Conservation (phyloP, 441 rosid genomes). For the Syzygium malaccense region DNA sequence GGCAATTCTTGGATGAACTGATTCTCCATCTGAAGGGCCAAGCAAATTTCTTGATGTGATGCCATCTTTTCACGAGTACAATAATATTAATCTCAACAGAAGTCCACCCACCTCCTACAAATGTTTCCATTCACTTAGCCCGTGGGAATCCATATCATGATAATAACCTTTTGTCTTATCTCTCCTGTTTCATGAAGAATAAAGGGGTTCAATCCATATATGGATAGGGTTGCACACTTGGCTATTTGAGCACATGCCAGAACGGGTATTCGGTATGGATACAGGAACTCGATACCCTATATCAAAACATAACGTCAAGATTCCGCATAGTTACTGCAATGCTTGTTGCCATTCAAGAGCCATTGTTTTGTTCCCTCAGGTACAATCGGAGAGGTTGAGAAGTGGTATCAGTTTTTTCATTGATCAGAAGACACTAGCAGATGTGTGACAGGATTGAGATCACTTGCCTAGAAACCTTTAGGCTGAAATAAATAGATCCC, state of each 20-base stretch:
- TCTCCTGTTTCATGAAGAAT: background rate
- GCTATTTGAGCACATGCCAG: background rate
- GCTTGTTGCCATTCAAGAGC: background rate
- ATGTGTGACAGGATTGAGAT: background rate
- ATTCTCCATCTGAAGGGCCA: background rate
- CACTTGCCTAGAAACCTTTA: background rate
- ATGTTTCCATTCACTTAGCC: background rate
- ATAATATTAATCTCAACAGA: background rate
- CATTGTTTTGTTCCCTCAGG: background rate
- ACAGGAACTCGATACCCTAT: background rate
- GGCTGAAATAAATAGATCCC: background rate
- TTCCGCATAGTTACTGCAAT: background rate
- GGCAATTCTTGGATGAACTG: background rate
- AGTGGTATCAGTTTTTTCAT: background rate
- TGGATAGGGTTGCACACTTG: background rate
- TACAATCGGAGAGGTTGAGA: background rate
- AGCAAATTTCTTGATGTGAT: background rate
- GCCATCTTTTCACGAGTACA: background rate
- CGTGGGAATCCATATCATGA: background rate
- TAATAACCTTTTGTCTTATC: background rate
- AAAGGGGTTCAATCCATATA: background rate
- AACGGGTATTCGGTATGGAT: background rate
- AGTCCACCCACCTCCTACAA: background rate
- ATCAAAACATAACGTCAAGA: background rate
- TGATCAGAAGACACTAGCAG: background rate